Evolutionary conservation across 768 basidiomycete species (phyloP).

Genomic region (Serendipita indica): DNA sequence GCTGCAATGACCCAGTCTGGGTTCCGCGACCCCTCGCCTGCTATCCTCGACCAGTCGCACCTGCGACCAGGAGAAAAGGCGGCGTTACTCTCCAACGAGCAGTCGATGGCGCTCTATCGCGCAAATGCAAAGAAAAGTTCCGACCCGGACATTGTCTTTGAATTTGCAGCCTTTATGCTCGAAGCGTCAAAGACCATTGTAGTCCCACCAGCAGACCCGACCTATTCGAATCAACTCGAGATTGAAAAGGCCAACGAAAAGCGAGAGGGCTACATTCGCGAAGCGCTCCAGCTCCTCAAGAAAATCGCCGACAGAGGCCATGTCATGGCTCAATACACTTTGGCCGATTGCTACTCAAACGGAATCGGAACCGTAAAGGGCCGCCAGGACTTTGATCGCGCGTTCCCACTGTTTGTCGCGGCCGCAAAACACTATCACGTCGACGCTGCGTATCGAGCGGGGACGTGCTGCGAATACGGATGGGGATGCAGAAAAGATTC

Average conservation of each 20-base stretch:
- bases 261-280: slow-evolving; percentile 75
- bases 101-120: slow-evolving; percentile 92
- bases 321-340: slow-evolving; percentile 88
- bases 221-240: slow-evolving; percentile 48
- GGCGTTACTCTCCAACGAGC: slow-evolving; percentile 84
- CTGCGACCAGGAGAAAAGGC: slow-evolving; percentile 86
- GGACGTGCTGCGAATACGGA: slow-evolving; percentile 96
- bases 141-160: slow-evolving; percentile 93
- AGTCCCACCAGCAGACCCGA: slow-evolving; percentile 51
- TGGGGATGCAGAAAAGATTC: slow-evolving; percentile 94
- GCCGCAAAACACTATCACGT: slow-evolving; percentile 96
- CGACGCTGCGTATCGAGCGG: slow-evolving; percentile 88
- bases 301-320: slow-evolving; percentile 89
- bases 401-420: slow-evolving; percentile 88
- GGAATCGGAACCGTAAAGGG: slow-evolving; percentile 87
- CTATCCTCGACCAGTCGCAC: slow-evolving; percentile 75
- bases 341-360: slow-evolving; percentile 96
- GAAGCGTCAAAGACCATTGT: slow-evolving; percentile 87
- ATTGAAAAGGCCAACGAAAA: slow-evolving; percentile 70
- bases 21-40: background rate
- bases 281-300: slow-evolving; percentile 77
- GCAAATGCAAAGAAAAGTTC: slow-evolving; percentile 97
- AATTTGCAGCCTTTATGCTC: slow-evolving; percentile 98
- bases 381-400: slow-evolving; percentile 92
- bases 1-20: background rate